These are phyloP conservation scores for Acacia pycnantha DNA, from an alignment of 331 rosid genomes.

Conservation along the genomic window DNA sequence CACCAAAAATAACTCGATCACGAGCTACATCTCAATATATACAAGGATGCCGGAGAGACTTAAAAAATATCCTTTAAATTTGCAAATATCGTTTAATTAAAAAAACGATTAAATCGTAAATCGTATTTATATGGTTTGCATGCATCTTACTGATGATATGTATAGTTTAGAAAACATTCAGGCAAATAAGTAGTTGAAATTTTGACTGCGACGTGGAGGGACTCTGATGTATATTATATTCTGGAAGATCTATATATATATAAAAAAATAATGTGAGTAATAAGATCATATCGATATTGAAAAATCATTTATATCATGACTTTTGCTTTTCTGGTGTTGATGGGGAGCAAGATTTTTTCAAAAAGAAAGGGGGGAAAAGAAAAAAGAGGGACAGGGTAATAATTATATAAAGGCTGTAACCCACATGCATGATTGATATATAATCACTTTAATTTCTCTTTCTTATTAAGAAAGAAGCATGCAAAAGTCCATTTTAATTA, in stretches of 20 bases:
- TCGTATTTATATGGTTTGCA: neutral
- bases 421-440: conserved; percentile 18
- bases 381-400: conserved; percentile 3
- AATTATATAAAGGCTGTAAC: conserved; percentile 28
- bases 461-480: neutral
- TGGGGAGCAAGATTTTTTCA: neutral
- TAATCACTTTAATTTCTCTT: neutral
- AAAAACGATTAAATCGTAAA: neutral
- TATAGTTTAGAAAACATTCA: neutral
- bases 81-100: neutral
- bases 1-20: conserved; percentile 28
- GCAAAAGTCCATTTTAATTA: conserved; percentile 19
- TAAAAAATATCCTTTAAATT: too few relatives aligned
- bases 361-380: neutral
- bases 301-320: neutral
- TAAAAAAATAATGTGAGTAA: neutral
- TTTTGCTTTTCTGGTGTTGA: neutral
- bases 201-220: neutral
- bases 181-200: neutral
- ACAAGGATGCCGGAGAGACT: neutral
- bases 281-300: neutral
- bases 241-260: neutral
- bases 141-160: neutral
- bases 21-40: neutral
- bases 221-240: neutral